phyloP scores from a whole-genome alignment of 495 filamentous ascomycete species.

The Aspergillus bridgeri region DNA sequence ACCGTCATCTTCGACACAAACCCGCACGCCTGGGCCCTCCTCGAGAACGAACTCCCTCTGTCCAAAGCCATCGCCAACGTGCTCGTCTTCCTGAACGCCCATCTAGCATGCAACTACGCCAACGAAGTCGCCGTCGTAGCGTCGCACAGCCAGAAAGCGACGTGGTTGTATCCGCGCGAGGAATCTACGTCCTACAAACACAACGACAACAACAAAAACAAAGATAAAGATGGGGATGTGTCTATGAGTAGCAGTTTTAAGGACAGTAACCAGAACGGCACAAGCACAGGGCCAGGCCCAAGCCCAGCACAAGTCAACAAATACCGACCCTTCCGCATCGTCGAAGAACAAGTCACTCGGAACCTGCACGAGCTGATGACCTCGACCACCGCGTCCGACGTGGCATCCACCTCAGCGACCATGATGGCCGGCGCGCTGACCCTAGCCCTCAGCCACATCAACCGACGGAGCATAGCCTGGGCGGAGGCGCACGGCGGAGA shows the following conservation, averaged over 20 bases:
- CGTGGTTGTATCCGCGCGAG: conserved; percentile 77
- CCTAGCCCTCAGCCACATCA: conserved; percentile 83
- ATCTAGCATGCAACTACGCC: conserved; percentile 86
- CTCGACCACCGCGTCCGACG: conserved; percentile 55
- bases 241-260: too few relatives aligned
- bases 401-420: conserved; percentile 63
- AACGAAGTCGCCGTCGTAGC: conserved; percentile 93
- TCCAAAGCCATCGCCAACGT: conserved; percentile 83
- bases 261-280: conserved; percentile 5
- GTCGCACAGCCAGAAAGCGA: conserved; percentile 75
- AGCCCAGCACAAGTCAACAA: conserved; percentile 73
- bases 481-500: conserved; percentile 44
- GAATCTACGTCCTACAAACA: conserved; percentile 18
- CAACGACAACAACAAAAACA: conserved; percentile 34
- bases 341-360: conserved; percentile 72
- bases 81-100: conserved; percentile 93
- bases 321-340: conserved; percentile 82
- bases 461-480: conserved; percentile 54
- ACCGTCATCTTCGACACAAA: conserved; percentile 95
- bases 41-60: conserved; percentile 73
- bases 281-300: conserved; percentile 10
- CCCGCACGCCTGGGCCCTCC: conserved; percentile 85
- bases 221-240: too few relatives aligned
- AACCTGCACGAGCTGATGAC: conserved; percentile 68
- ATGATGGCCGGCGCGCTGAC: conserved; percentile 90